Evolutionary conservation across 441 rosid species (phyloP), one percentile per base, ranked within the genome.

Genomic region (Erysimum cheiri): DNA sequence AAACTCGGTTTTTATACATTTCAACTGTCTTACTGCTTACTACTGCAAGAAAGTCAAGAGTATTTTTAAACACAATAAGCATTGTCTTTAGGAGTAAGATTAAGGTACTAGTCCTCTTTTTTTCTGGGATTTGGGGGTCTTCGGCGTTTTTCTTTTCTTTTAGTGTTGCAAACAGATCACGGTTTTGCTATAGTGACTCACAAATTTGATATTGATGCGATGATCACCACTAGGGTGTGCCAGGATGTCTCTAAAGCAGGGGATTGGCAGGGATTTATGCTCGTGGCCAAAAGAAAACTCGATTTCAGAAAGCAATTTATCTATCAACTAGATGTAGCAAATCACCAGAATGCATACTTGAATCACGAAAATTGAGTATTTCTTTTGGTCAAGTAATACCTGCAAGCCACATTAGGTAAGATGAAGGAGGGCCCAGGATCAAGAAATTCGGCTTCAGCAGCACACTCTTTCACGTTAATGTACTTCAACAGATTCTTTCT

Each of bases 321-420:
- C 40, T 55, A 56, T 63, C 49, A 26, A 28, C 61, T 56, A 55
- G 65, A 47, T 26, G 55, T 28, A 57, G 61, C 33, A 61, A 75
- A 41, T 24, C 41, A 60, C 56, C 33, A 75, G 36, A 70, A 64
- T 36, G 70, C 71, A 41, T 69, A 57, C 24, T 24, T 52, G 41
- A 69, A 69, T 55, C 55, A 68, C 28, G 47, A 54, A 73, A 67
- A 54, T 37, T 17, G 28, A 47, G 49, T 40, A 24, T 50, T 49
- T 64, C 62, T 48, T 59, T 55, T 40, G 55, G 32, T 64, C 54
- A 64, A 57, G 68, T 70, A 47, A 54, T 84, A 93, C 96, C 97
- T 91, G 98, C 97, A 92, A 71, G 90, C 87, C 58, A 95, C 96
- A 63, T 89, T 90, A 31, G 98, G 92, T 67, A 90, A 76, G 79